Evolutionary conservation across 1,284 basidiomycete genomes (phyloP).

Genomic region (Marasmius fiardii): DNA sequence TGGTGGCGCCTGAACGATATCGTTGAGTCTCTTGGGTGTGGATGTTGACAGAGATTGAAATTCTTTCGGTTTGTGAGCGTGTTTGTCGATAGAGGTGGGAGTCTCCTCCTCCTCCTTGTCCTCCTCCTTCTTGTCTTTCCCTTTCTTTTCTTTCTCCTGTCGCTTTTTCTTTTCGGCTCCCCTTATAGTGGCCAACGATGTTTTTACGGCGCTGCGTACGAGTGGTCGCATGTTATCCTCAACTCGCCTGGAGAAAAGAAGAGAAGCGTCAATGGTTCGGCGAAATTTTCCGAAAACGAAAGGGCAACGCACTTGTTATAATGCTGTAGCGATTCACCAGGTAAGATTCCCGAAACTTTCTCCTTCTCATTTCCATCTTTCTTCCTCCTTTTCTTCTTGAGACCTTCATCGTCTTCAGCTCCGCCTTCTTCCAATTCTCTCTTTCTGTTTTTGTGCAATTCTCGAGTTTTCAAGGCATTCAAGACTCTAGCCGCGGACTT

Average conservation of each 20-base stretch:
- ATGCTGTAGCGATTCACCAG: slow-evolving; percentile 68
- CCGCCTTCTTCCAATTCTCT: slow-evolving; percentile 18
- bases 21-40: slow-evolving; percentile 62
- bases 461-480: slow-evolving; percentile 55
- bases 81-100: slow-evolving; percentile 20
- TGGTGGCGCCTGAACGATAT: slow-evolving; percentile 67
- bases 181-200: slow-evolving; percentile 49
- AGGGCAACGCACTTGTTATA: slow-evolving; percentile 59
- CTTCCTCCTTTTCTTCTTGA: background rate
- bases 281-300: too few relatives aligned
- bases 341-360: slow-evolving; percentile 39
- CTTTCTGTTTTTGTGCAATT: slow-evolving; percentile 51
- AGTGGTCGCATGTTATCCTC: slow-evolving; percentile 65
- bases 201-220: slow-evolving; percentile 57
- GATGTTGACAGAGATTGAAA: slow-evolving; percentile 54
- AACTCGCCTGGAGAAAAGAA: slow-evolving; percentile 48
- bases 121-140: slow-evolving; percentile 14
- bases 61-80: slow-evolving; percentile 41
- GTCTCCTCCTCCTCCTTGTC: slow-evolving; percentile 13
- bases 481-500: slow-evolving; percentile 63
- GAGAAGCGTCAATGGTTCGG: too few relatives aligned
- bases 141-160: slow-evolving; percentile 26
- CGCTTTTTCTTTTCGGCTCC: slow-evolving; percentile 41
- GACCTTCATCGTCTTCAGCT: background rate
- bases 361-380: slow-evolving; percentile 19